Conservation (phyloP, 73 alveolate species). For the Paramecium sexaurelia region DNA sequence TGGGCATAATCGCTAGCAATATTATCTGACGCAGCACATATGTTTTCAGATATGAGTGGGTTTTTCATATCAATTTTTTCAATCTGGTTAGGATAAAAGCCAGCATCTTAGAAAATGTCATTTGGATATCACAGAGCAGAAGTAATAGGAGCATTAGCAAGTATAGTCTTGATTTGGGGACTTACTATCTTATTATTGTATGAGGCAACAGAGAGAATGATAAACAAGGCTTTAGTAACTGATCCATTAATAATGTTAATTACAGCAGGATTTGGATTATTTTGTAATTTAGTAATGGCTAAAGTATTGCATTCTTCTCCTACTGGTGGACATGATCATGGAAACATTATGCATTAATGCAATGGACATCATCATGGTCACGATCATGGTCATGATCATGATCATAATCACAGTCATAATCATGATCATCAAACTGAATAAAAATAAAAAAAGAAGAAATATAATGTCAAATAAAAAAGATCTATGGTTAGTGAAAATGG, state of each 20-base stretch:
- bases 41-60: constrained; percentile 91
- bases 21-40: constrained; percentile 96
- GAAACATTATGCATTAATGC: constrained; percentile 50
- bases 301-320: constrained; percentile 80
- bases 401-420: constrained; percentile 55
- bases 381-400: constrained; percentile 55
- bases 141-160: constrained; percentile 89
- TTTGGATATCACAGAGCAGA: constrained; percentile 93
- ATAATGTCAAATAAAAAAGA: not conserved
- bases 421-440: not conserved
- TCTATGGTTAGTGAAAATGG: constrained; percentile 17
- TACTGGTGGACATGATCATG: constrained; percentile 71
- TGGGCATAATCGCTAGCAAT: constrained; percentile 88
- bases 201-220: constrained; percentile 89
- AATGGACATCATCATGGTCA: constrained; percentile 67
- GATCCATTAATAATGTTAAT: constrained; percentile 89
- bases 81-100: constrained; percentile 74
- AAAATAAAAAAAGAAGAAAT: constrained; percentile 32
- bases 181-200: constrained; percentile 82
- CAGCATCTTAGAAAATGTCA: constrained; percentile 82
- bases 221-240: constrained; percentile 69
- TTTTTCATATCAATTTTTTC: constrained; percentile 87
- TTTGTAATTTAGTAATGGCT: constrained; percentile 88
- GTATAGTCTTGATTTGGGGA: constrained; percentile 90
- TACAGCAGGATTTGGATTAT: constrained; percentile 87